A percentile compares a stretch with the other conserved stretches of the same genome.
Evolutionary conservation across 176 grass and related monocot species (phyloP).

Genomic region (Triticum turgidum): DNA sequence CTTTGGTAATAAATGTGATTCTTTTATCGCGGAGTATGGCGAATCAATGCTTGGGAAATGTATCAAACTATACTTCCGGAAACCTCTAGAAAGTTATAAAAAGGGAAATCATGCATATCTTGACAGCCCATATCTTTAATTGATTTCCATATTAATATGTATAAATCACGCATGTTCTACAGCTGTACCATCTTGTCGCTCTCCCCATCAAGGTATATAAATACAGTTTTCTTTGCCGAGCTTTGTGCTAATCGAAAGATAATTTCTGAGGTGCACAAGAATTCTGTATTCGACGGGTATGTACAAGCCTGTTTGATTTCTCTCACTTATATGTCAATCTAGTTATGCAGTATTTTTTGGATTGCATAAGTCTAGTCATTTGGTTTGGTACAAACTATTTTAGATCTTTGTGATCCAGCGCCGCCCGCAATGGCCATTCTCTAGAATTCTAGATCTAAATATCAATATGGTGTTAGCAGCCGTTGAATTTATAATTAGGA

Average conservation of each 20-base stretch:
- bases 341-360: background rate
- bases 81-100: constrained; percentile 1
- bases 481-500: background rate
- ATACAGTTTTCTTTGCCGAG: background rate
- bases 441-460: constrained; percentile 15
- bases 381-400: background rate
- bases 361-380: background rate
- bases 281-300: background rate
- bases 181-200: no score
- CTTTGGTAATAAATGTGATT: constrained; percentile 8
- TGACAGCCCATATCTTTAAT: background rate
- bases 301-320: background rate
- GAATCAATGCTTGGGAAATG: background rate
- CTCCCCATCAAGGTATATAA: background rate
- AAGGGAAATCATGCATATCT: background rate
- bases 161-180: background rate
- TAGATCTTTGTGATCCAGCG: background rate
- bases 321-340: background rate
- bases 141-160: background rate
- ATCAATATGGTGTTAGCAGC: background rate
- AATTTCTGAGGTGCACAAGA: background rate
- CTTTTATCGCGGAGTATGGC: background rate
- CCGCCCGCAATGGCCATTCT: background rate
- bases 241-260: background rate
- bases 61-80: background rate